phyloP scores from a whole-genome alignment of 495 filamentous ascomycete species.

The Xylaria castorea region DNA sequence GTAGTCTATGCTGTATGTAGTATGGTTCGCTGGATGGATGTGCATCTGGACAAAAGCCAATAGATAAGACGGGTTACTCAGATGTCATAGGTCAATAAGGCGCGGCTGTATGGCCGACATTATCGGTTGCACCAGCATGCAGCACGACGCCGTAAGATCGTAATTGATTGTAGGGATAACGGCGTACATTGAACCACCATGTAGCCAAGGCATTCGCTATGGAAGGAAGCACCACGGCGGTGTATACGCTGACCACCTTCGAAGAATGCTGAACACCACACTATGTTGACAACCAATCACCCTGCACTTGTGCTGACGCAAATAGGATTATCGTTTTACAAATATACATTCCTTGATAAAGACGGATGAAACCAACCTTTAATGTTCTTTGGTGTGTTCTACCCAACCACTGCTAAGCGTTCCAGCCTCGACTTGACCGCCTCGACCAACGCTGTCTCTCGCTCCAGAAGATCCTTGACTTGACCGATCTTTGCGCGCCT shows the following conservation, averaged over 20 bases:
- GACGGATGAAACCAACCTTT: not conserved
- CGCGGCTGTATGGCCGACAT: constrained; percentile 11
- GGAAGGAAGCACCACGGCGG: constrained; percentile 33
- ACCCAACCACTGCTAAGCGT: constrained; percentile 46
- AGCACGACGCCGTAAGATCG: constrained; percentile 7
- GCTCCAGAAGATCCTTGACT: constrained; percentile 72
- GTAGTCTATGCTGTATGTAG: not conserved
- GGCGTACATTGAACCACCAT: constrained; percentile 26
- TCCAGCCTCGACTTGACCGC: constrained; percentile 60
- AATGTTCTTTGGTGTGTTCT: constrained; percentile 15
- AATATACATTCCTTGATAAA: constrained; percentile 31
- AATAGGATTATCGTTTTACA: constrained; percentile 34
- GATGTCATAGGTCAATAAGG: constrained; percentile 3
- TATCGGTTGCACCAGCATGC: constrained; percentile 2
- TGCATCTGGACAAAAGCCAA: not conserved
- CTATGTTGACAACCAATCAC: constrained; percentile 28
- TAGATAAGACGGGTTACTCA: not conserved
- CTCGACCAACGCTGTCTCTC: constrained; percentile 66
- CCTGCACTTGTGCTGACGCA: constrained; percentile 32
- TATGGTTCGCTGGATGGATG: constrained; percentile 5
- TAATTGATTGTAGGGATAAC: not conserved
- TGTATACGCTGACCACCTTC: constrained; percentile 36
- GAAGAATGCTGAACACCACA: constrained; percentile 31
- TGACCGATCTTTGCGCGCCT: constrained; percentile 71
- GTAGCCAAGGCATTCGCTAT: constrained; percentile 36